A percentile compares a stretch with the other conserved stretches of the same genome.
Evolutionary conservation across 208 protist species (phyloP).

Genomic region (Acanthamoeba sp.): DNA sequence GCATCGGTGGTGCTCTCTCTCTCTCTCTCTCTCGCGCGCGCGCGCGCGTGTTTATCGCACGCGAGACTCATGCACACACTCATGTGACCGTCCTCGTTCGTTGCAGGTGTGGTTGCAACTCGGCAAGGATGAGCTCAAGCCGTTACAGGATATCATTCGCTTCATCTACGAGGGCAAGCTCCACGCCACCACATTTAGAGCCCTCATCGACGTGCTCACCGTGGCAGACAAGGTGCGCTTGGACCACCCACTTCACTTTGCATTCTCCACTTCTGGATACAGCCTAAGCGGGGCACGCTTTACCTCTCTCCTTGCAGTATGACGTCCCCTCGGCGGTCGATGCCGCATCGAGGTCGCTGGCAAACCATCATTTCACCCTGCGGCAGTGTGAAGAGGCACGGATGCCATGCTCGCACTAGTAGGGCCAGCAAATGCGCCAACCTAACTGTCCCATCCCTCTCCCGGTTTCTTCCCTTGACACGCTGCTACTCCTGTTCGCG

Average conservation of each 20-base stretch:
- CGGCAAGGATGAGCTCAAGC: neutral
- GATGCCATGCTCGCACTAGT: too few relatives aligned
- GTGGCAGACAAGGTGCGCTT: neutral
- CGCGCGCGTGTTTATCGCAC: neutral
- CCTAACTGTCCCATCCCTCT: too few relatives aligned
- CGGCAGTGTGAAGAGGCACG: neutral
- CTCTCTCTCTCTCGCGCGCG: too few relatives aligned
- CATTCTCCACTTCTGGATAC: neutral
- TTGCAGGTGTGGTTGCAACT: slow-evolving; percentile 11
- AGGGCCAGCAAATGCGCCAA: too few relatives aligned
- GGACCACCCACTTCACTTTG: too few relatives aligned
- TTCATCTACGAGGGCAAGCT: slow-evolving; percentile 18
- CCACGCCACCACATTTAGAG: neutral
- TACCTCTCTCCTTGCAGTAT: neutral
- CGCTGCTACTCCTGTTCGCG: neutral
- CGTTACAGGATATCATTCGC: slow-evolving; percentile 6
- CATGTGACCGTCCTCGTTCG: neutral
- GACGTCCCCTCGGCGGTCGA: neutral
- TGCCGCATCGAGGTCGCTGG: neutral
- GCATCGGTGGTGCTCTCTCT: neutral
- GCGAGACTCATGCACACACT: neutral
- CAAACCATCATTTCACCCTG: neutral
- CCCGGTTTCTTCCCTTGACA: too few relatives aligned
- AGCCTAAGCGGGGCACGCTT: neutral
- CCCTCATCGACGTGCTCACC: neutral